A percentile compares a stretch with the other conserved stretches of the same genome.
Conservation (phyloP, 352 stramenopile genomes). For the Phytopythium sindhum region DNA sequence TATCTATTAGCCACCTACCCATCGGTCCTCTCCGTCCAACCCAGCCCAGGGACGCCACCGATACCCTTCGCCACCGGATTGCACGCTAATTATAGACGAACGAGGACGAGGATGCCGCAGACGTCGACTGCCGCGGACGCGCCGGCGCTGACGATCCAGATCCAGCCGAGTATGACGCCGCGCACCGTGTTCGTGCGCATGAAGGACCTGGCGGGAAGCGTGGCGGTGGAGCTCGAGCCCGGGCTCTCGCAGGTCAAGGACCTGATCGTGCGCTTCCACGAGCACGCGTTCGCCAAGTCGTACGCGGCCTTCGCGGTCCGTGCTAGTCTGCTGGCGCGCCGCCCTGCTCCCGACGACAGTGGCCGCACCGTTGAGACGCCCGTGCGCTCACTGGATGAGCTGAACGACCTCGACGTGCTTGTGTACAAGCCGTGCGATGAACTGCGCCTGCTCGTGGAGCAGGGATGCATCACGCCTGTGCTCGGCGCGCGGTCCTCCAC, state of each 20-base stretch:
- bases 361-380: conserved; percentile 32
- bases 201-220: conserved; percentile 59
- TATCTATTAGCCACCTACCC: too few relatives aligned
- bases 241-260: conserved; percentile 30
- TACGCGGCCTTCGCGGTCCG: conserved; percentile 58
- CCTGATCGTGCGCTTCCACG: conserved; percentile 67
- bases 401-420: conserved; percentile 55
- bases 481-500: conserved; percentile 19
- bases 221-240: conserved; percentile 50
- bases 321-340: conserved; percentile 41
- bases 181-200: conserved; percentile 67
- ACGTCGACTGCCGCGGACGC: conserved; percentile 15
- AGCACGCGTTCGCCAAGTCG: conserved; percentile 65
- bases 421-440: conserved; percentile 75
- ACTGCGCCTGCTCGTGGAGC: conserved; percentile 62
- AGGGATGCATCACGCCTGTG: conserved; percentile 66
- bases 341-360: too few relatives aligned
- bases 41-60: background rate
- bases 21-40: too few relatives aligned
- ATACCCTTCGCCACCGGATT: conserved; percentile 3
- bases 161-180: conserved; percentile 27
- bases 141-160: conserved; percentile 40
- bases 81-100: background rate
- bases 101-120: conserved; percentile 36
- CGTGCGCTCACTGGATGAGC: conserved; percentile 37